phyloP scores from a whole-genome alignment of 345 rosid genomes.

The Eucalyptus polybractea region DNA sequence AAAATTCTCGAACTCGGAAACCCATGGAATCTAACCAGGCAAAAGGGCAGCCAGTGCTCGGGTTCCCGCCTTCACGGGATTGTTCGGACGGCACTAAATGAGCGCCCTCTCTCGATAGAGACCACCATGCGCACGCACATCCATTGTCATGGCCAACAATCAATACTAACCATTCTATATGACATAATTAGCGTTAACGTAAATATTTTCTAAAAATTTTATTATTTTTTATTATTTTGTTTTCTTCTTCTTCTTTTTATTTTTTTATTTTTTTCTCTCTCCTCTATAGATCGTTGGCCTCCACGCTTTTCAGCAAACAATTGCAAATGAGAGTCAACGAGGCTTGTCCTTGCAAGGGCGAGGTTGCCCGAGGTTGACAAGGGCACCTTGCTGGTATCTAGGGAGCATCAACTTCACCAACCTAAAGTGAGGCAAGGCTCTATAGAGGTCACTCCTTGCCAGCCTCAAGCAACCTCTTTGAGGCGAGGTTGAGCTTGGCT shows the following conservation, averaged over 20 bases:
- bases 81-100: background rate
- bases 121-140: background rate
- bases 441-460: background rate
- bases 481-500: too few relatives aligned
- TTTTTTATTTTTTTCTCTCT: background rate
- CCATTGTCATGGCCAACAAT: background rate
- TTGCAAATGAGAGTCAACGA: background rate
- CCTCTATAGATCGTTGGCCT: background rate
- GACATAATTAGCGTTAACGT: rapidly evolving
- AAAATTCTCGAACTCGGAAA: background rate
- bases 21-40: background rate
- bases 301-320: rapidly evolving
- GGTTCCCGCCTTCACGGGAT: background rate
- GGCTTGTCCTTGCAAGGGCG: background rate
- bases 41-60: background rate
- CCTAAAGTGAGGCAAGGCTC: background rate
- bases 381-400: too few relatives aligned
- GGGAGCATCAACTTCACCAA: too few relatives aligned
- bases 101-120: background rate
- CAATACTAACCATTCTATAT: too few relatives aligned
- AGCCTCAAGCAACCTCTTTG: background rate
- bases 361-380: too few relatives aligned
- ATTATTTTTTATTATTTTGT: too few relatives aligned
- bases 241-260: too few relatives aligned
- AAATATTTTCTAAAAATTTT: rapidly evolving